Evolutionary conservation across 768 basidiomycete species (phyloP).

Genomic region (Hygrocybe punicea): DNA sequence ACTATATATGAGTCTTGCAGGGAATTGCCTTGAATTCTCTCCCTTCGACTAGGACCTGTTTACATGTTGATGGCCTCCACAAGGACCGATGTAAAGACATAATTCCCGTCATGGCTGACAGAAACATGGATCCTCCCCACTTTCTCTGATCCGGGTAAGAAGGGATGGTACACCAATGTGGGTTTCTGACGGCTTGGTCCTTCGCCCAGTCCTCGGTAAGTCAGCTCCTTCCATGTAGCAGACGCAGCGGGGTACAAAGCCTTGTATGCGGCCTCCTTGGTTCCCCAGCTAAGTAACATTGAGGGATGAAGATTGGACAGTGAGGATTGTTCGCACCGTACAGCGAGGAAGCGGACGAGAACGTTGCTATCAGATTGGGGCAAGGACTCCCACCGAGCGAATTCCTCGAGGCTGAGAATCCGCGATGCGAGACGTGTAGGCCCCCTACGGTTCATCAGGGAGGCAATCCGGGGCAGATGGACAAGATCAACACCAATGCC

Average conservation of each 20-base stretch:
- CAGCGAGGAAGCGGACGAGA: conserved; percentile 57
- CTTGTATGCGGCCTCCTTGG: conserved; percentile 87
- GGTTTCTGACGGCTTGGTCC: conserved; percentile 32
- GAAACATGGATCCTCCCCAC: conserved; percentile 57
- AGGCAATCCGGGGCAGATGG: conserved; percentile 59
- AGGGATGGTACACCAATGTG: conserved; percentile 44
- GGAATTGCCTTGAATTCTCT: no score
- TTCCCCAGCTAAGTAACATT: conserved; percentile 57
- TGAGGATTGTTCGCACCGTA: conserved; percentile 51
- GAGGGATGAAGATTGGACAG: not conserved
- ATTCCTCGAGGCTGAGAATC: conserved; percentile 58
- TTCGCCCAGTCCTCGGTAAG: conserved; percentile 38
- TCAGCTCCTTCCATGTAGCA: conserved; percentile 75
- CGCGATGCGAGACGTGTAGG: conserved; percentile 50
- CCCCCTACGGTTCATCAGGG: conserved; percentile 50
- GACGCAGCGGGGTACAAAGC: conserved; percentile 61
- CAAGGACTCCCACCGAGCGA: conserved; percentile 38
- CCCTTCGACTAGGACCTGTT: no score
- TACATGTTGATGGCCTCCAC: conserved; percentile 41
- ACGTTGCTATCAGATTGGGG: conserved; percentile 17
- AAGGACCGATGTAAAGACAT: conserved; percentile 65
- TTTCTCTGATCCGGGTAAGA: conserved; percentile 14
- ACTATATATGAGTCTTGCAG: no score
- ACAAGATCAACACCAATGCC: conserved; percentile 78
- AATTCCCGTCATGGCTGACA: conserved; percentile 80